phyloP scores from a whole-genome alignment of 108 stramenopile genomes.

The Cylindrotheca fusiformis region DNA sequence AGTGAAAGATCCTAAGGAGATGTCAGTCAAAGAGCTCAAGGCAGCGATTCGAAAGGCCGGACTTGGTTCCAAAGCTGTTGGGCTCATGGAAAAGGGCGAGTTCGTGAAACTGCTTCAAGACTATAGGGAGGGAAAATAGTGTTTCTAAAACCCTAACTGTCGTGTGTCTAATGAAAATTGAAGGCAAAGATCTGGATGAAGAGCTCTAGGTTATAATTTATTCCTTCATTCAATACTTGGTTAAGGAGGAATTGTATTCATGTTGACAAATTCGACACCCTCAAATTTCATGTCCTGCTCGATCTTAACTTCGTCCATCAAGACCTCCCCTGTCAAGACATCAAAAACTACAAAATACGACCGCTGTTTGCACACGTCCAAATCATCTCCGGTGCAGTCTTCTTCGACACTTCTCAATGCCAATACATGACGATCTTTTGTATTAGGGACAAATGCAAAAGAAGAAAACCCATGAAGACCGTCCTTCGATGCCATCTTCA shows the following conservation, averaged over 20 bases:
- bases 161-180: too few species aligned
- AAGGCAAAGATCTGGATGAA: too few species aligned
- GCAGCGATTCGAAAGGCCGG: slow-evolving; percentile 87
- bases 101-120: slow-evolving; percentile 80
- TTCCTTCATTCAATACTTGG: neutral
- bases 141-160: too few species aligned
- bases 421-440: slow-evolving; percentile 78
- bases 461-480: slow-evolving; percentile 90
- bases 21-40: slow-evolving; percentile 92
- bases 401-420: slow-evolving; percentile 91
- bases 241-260: slow-evolving; percentile 49
- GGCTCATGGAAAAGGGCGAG: slow-evolving; percentile 92
- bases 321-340: slow-evolving; percentile 83
- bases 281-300: slow-evolving; percentile 89
- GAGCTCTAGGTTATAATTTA: too few species aligned
- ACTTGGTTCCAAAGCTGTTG: slow-evolving; percentile 65
- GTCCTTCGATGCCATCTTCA: slow-evolving; percentile 52
- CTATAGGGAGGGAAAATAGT: slow-evolving; percentile 57
- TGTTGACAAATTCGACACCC: slow-evolving; percentile 92
- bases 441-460: slow-evolving; percentile 93
- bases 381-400: slow-evolving; percentile 73
- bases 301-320: slow-evolving; percentile 86
- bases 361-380: slow-evolving; percentile 78
- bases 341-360: slow-evolving; percentile 91
- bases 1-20: slow-evolving; percentile 78